Evolutionary conservation across 1,284 basidiomycete genomes (phyloP).

Genomic region (Rhodotorula sp.): DNA sequence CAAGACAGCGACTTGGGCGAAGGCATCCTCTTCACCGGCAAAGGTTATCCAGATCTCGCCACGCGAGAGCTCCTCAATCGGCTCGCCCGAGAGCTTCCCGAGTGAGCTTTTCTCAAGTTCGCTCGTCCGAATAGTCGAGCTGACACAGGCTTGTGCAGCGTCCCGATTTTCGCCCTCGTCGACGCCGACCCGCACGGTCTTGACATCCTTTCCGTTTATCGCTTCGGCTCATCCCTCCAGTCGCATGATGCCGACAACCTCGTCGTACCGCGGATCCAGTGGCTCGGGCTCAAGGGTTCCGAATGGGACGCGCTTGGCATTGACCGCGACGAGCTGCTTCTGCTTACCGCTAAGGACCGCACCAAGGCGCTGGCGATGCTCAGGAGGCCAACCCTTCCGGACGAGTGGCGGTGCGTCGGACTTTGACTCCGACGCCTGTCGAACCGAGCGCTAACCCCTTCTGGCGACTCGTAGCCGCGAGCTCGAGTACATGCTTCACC

Average conservation of each 20-base stretch:
- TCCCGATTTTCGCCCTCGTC: conserved; percentile 74
- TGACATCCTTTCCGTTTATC: conserved; percentile 83
- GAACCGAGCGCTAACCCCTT: background rate
- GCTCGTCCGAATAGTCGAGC: background rate
- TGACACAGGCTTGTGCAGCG: conserved; percentile 51
- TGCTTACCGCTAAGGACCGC: conserved; percentile 69
- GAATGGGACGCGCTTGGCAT: conserved; percentile 66
- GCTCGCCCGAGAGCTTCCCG: conserved; percentile 66
- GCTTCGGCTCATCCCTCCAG: conserved; percentile 54
- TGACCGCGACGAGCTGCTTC: conserved; percentile 63
- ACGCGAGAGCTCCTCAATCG: conserved; percentile 76
- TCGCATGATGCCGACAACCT: conserved; percentile 66
- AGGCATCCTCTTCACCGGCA: conserved; percentile 78
- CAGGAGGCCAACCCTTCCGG: conserved; percentile 58
- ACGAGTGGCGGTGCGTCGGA: conserved; percentile 66
- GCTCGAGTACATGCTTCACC: conserved; percentile 72
- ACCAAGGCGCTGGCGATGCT: conserved; percentile 74
- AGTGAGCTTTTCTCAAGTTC: conserved; percentile 46
- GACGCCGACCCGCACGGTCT: conserved; percentile 88
- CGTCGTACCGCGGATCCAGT: conserved; percentile 66
- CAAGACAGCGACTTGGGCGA: conserved; percentile 58
- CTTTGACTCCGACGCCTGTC: background rate
- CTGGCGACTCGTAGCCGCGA: conserved; percentile 62
- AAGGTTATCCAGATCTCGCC: conserved; percentile 88
- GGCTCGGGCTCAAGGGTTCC: conserved; percentile 73